These are phyloP conservation scores for Monilinia fructigena DNA, from an alignment of 2,329 filamentous ascomycete species.

Conservation along the genomic window DNA sequence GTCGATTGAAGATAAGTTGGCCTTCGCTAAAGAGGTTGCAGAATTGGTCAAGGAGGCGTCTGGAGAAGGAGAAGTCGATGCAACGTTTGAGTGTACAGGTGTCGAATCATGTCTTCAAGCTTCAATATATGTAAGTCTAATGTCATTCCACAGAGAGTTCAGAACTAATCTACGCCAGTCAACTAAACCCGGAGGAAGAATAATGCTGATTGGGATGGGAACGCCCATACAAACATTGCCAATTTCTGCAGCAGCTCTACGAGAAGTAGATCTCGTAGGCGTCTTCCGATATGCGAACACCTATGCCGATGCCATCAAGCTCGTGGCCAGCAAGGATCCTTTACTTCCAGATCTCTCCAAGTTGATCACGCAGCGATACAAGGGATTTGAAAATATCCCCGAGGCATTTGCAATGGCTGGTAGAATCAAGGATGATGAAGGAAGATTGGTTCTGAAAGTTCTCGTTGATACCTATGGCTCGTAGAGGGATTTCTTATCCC, in stretches of 20 bases:
- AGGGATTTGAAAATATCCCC: conserved; percentile 73
- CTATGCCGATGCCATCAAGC: conserved; percentile 86
- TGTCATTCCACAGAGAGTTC: conserved; percentile 50
- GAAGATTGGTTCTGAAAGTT: conserved; percentile 40
- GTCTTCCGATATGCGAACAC: conserved; percentile 78
- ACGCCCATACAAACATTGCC: conserved; percentile 73
- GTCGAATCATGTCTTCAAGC: conserved; percentile 57
- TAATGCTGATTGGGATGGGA: conserved; percentile 79
- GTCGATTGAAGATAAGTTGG: conserved; percentile 38
- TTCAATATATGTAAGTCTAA: conserved; percentile 53
- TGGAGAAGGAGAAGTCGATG: conserved; percentile 52
- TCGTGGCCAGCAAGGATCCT: conserved; percentile 70
- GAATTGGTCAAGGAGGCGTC: conserved; percentile 56
- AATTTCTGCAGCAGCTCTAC: conserved; percentile 67
- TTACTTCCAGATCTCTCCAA: conserved; percentile 70
- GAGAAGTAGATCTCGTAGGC: conserved; percentile 74
- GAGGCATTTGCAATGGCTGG: conserved; percentile 86
- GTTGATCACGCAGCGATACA: conserved; percentile 83
- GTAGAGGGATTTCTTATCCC: neutral
- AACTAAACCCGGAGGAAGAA: conserved; percentile 66
- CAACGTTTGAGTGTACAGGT: conserved; percentile 65
- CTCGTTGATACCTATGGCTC: conserved; percentile 34
- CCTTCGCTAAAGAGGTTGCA: conserved; percentile 41
- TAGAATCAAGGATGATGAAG: conserved; percentile 48
- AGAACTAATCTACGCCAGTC: conserved; percentile 42